Evolutionary conservation across 164 flowering plant genomes (phyloP), one percentile per base, ranked within the genome.

Genomic region (Macadamia tetraphylla): DNA sequence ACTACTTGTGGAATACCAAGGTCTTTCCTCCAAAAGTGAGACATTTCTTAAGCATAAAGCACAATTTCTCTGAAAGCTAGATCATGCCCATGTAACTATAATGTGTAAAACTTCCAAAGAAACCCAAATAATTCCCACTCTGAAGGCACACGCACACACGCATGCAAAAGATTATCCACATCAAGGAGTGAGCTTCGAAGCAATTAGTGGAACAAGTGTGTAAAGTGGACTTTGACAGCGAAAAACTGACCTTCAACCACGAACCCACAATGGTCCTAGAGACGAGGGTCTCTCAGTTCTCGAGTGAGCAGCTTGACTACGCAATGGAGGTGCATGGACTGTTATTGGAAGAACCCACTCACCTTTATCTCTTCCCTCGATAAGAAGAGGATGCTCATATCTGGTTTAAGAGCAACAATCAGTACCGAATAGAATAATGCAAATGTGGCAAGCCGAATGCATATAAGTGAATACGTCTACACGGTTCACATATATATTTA

Each of bases 331-430:
- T 63, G 97, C 97, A 73, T 89, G 95, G 64, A 94, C 98, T 29
- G 87, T 90, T 60, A 94, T 87, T 42, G 99, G 99, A 66, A 94
- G 98, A 77, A 83, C 74, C 99, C 99, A 94, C 73, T 94, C 99
- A 62, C 87, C 84, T 80, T 84, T 94, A 63, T 92, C 99, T 81
- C 99, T 83, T 71, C 89, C 86, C 75, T 89, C 92, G 58, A 89
- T 74, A 58, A 94, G 80, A 76, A 94, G 98, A 70, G 99, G 98
- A 82, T 94, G 99, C 68, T 90, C 98, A 61, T 81, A 92, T 74
- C 99, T 94, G 81, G n/a, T 42, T 70, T 9, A 32, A 32, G 6
- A 59, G 17, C n/a, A 58, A 62, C 57, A 64, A 64, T 30, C 31
- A 67, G 11, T 62, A 63, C 15, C 64, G 35, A 30, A 72, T 51